Conservation (phyloP, 768 basidiomycete species). For the Boletus rufocinnamomeus region DNA sequence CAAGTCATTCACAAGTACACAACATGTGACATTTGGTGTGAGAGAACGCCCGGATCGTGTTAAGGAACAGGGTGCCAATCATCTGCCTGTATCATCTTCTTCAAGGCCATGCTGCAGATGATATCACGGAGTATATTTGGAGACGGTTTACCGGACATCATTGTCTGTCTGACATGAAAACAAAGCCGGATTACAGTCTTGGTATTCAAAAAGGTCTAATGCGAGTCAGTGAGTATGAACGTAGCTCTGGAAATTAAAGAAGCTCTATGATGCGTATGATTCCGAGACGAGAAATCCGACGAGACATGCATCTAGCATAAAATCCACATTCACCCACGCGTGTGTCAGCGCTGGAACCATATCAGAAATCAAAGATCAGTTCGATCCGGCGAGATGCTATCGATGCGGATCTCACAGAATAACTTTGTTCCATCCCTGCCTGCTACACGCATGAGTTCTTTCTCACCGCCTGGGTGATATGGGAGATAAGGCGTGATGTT, state of each 20-base stretch:
- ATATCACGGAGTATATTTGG: background rate
- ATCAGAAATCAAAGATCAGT: conserved; percentile 6
- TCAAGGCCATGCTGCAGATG: background rate
- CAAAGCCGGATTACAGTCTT: background rate
- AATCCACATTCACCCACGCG: conserved; percentile 96
- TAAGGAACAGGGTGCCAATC: background rate
- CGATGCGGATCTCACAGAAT: conserved; percentile 65
- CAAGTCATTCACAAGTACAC: background rate
- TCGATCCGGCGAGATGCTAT: background rate
- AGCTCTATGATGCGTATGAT: conserved; percentile 43
- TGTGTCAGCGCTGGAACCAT: conserved; percentile 73
- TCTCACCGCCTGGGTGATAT: conserved; percentile 94
- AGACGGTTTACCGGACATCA: background rate
- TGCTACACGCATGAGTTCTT: conserved; percentile 91
- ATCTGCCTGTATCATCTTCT: background rate
- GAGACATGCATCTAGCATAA: conserved; percentile 91
- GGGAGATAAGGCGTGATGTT: conserved; percentile 91
- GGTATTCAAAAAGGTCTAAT: conserved; percentile 1
- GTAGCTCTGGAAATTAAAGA: background rate
- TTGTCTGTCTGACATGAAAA: background rate
- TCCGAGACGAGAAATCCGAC: conserved; percentile 89
- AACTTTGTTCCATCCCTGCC: conserved; percentile 94
- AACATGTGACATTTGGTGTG: conserved; percentile 13
- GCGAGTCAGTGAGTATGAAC: background rate
- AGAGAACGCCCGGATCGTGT: conserved; percentile 3